phyloP scores from a whole-genome alignment of 2,329 filamentous ascomycete species.

The Emericellopsis cladophorae region DNA sequence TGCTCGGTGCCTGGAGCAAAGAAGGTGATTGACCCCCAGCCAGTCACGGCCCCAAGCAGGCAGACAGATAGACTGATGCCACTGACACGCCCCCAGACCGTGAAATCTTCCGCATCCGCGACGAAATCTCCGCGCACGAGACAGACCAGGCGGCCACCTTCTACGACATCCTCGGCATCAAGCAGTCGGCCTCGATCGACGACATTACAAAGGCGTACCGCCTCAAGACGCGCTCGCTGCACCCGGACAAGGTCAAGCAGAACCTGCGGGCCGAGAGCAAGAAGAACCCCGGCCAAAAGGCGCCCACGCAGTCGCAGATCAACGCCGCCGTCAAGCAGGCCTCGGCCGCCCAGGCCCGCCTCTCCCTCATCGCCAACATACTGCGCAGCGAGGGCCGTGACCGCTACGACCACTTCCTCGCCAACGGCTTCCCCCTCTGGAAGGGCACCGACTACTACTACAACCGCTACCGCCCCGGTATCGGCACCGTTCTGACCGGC shows the following conservation, averaged over 20 bases:
- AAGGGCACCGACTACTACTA: slow-evolving; percentile 99
- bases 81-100: slow-evolving; percentile 48
- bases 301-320: slow-evolving; percentile 55
- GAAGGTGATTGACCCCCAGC: too few relatives aligned
- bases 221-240: slow-evolving; percentile 69
- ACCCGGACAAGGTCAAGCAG: slow-evolving; percentile 93
- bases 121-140: slow-evolving; percentile 77
- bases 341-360: slow-evolving; percentile 68
- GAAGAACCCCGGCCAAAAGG: slow-evolving; percentile 33
- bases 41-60: too few relatives aligned
- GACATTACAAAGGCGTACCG: slow-evolving; percentile 92
- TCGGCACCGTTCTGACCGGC: slow-evolving; percentile 72
- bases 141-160: slow-evolving; percentile 67
- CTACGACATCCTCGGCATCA: slow-evolving; percentile 83
- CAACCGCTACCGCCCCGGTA: slow-evolving; percentile 77
- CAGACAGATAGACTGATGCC: not conserved
- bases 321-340: slow-evolving; percentile 70
- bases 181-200: slow-evolving; percentile 61
- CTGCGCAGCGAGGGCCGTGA: slow-evolving; percentile 69
- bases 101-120: slow-evolving; percentile 91
- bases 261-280: slow-evolving; percentile 56
- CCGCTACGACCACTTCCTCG: slow-evolving; percentile 88
- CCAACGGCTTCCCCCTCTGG: slow-evolving; percentile 91
- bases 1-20: slow-evolving; percentile 71
- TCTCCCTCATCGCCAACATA: slow-evolving; percentile 76